Evolutionary conservation across 2,329 filamentous ascomycete genomes (phyloP).

Genomic region (Xylariomycetidae sp.): DNA sequence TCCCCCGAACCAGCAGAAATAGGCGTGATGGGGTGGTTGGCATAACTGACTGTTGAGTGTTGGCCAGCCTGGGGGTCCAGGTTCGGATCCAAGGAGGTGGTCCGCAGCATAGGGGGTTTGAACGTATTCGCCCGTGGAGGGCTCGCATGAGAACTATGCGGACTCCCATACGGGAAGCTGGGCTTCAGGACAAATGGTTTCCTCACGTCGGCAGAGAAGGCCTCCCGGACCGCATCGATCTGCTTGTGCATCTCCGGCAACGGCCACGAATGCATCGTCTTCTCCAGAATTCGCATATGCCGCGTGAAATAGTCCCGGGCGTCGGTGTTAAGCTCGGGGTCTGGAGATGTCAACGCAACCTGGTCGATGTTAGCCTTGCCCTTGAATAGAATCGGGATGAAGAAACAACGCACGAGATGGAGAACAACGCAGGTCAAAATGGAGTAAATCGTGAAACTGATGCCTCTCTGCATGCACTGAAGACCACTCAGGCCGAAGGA

Average conservation of each 20-base stretch:
- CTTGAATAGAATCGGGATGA: slow-evolving; percentile 1
- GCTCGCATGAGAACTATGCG: slow-evolving; percentile 59
- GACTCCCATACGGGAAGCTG: slow-evolving; percentile 80
- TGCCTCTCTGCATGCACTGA: slow-evolving; percentile 86
- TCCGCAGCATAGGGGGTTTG: slow-evolving; percentile 39
- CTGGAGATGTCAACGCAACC: slow-evolving; percentile 90
- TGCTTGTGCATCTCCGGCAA: slow-evolving; percentile 87
- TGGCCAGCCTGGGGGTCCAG: slow-evolving; percentile 48
- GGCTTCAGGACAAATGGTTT: slow-evolving; percentile 87
- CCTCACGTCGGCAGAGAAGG: slow-evolving; percentile 79
- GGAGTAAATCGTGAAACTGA: slow-evolving; percentile 93
- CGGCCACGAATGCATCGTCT: slow-evolving; percentile 74
- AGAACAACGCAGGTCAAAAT: slow-evolving; percentile 88
- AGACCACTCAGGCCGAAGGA: slow-evolving; percentile 74
- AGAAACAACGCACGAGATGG: slow-evolving; percentile 65
- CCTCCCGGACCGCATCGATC: slow-evolving; percentile 80
- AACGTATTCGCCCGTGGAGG: slow-evolving; percentile 51
- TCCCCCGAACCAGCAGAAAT: slow-evolving; percentile 67
- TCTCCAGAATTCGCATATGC: slow-evolving; percentile 90
- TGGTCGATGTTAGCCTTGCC: slow-evolving; percentile 30
- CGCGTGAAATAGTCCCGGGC: slow-evolving; percentile 84
- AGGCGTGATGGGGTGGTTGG: slow-evolving; percentile 69
- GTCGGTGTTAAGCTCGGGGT: slow-evolving; percentile 78
- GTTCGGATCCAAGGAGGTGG: slow-evolving; percentile 47
- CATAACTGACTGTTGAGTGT: slow-evolving; percentile 59